Evolutionary conservation across 352 stramenopile species (phyloP), one percentile per base, ranked within the genome.

Genomic region (Phytophthora niederhauseri): DNA sequence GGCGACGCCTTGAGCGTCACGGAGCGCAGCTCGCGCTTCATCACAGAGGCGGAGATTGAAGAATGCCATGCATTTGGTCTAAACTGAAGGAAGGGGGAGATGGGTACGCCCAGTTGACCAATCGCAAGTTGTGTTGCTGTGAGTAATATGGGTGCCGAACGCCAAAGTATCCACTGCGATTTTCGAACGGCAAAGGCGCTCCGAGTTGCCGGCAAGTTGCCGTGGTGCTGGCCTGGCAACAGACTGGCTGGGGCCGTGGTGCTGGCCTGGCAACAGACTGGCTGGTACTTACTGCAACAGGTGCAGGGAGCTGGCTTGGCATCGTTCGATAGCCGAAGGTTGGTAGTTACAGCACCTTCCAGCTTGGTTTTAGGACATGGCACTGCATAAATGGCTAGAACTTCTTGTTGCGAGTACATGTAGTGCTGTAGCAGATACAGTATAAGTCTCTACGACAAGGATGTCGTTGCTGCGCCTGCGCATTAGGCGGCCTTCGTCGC

Each of bases 1-100:
- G 68, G n/a, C 6, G 68, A 67, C 1, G 68, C 19, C 24, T 71
- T 75, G n/a, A 71, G 62, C 43, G 67, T 70, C 67, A 74, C 67
- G 8, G 61, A 63, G 26, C 56, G 61, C 48, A 74, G 17, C 36
- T 70, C 61, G 38, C 67, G 60, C 66, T 55, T 61, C 67, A 70
- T 74, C 9, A 20, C 30, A 45, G 14, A 61, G 41, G 49, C 38
- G 41, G 31, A 46, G 22, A n/a, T 64, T 57, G 53, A 64, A 68
- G 65, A 57, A 50, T 45, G 36, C 36, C 34, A 43, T n/a, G 34
- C 12, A n/a, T n/a, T 14, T 17, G 30, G 30, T 12, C 30, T 12
- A 45, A 49, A 28, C 6, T 50, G 43, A 20, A 24, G 43, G 9
- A 26, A 49, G 4, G 20, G n/a, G 58, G 43, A 58, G 38, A 56